Percentiles rank a stretch among this genome's conserved stretches.
phyloP scores from a whole-genome alignment of 345 rosid genomes.

The Cardiospermum halicacabum region DNA sequence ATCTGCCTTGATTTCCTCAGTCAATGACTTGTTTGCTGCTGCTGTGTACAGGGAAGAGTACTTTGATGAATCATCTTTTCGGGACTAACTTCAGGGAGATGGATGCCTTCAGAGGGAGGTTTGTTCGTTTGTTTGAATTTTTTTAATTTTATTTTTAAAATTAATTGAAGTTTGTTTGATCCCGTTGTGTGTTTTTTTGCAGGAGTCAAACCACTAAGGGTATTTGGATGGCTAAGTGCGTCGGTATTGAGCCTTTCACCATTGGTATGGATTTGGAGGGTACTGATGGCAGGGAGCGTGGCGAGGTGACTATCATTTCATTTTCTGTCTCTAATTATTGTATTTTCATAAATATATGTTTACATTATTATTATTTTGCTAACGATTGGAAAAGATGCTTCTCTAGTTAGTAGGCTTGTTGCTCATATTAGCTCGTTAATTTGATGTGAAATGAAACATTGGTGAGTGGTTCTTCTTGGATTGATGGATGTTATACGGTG shows the following conservation, averaged over 20 bases:
- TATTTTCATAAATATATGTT: too few relatives aligned
- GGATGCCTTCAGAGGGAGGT: constrained; percentile 79
- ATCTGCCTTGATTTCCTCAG: background rate
- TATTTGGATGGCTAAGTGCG: constrained; percentile 67
- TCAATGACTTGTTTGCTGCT: background rate
- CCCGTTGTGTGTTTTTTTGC: background rate
- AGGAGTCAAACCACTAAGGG: constrained; percentile 87
- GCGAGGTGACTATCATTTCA: constrained; percentile 47
- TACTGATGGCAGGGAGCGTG: constrained; percentile 80
- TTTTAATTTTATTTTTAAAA: too few relatives aligned
- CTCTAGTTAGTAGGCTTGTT: background rate
- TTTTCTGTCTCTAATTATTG: too few relatives aligned
- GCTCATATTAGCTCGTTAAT: too few relatives aligned
- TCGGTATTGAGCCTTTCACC: constrained; percentile 68
- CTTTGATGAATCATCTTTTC: constrained; percentile 72
- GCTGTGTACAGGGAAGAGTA: constrained; percentile 56
- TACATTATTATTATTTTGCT: too few relatives aligned
- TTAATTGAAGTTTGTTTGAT: too few relatives aligned
- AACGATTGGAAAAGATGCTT: constrained; percentile 2
- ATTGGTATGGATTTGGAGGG: constrained; percentile 82
- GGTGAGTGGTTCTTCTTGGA: too few relatives aligned
- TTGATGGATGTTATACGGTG: too few relatives aligned
- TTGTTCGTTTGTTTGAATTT: constrained; percentile 6
- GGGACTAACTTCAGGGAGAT: constrained; percentile 70
- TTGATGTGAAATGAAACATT: too few relatives aligned